A percentile compares a stretch with the other conserved stretches of the same genome.
Evolutionary conservation across 2,329 filamentous ascomycete genomes (phyloP).

Genomic region (Rosellinia necatrix): DNA sequence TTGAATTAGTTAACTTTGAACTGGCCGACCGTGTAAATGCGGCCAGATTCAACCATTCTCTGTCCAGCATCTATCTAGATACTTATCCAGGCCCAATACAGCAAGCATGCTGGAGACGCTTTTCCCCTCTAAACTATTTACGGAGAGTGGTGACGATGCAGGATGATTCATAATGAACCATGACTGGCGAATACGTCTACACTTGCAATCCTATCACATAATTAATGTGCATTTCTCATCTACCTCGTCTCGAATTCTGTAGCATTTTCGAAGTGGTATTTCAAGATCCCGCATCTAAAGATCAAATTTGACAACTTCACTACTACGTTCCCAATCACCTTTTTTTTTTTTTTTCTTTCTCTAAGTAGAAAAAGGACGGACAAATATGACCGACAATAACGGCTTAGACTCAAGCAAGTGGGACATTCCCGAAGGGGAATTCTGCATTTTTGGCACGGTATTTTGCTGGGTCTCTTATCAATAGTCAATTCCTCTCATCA

Average conservation of each 20-base stretch:
- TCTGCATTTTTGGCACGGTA: conserved; percentile 36
- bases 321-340: no score
- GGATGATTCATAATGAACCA: conserved; percentile 14
- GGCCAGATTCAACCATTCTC: no score
- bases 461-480: not conserved
- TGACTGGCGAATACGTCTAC: no score
- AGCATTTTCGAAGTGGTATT: no score
- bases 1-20: no score
- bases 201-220: no score
- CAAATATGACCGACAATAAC: not conserved
- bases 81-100: no score
- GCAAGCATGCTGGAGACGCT: no score
- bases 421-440: conserved; percentile 33
- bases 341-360: not conserved
- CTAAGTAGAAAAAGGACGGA: not conserved
- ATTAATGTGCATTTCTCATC: not conserved
- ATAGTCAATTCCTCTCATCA: not conserved
- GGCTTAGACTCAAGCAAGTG: conserved; percentile 6
- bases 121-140: no score
- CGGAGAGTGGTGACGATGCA: not conserved
- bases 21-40: no score
- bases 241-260: not conserved
- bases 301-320: no score
- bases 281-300: not conserved
- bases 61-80: no score